Conservation (phyloP, 768 basidiomycete genomes). For the Omphalotus guepiniiformis region DNA sequence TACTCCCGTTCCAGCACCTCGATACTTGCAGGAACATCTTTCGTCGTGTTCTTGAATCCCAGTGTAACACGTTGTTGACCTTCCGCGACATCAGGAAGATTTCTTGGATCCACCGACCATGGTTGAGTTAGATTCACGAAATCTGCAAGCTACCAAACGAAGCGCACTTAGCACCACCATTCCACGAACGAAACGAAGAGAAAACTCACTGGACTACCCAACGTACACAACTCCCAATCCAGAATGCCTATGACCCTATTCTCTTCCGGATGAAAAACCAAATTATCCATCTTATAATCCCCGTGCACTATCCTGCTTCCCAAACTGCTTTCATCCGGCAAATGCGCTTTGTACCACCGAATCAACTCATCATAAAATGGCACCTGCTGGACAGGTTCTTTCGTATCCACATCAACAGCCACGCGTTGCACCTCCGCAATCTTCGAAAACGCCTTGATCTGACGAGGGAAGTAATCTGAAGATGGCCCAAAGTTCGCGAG, state of each 20-base stretch:
- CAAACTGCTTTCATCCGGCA: conserved; percentile 68
- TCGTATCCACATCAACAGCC: conserved; percentile 62
- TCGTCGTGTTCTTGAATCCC: conserved; percentile 56
- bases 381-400: conserved; percentile 59
- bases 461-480: conserved; percentile 86
- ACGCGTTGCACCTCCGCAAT: conserved; percentile 78
- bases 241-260: conserved; percentile 91
- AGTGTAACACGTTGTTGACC: conserved; percentile 25
- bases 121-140: conserved; percentile 87
- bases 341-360: conserved; percentile 67
- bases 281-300: conserved; percentile 97
- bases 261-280: conserved; percentile 91
- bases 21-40: conserved; percentile 56
- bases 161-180: not conserved
- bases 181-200: not conserved
- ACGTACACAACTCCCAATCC: conserved; percentile 96
- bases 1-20: conserved; percentile 81
- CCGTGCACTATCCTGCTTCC: conserved; percentile 92
- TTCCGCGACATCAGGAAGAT: conserved; percentile 27
- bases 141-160: conserved; percentile 63
- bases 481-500: conserved; percentile 68
- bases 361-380: conserved; percentile 71
- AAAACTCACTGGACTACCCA: conserved; percentile 77
- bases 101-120: conserved; percentile 56
- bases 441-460: conserved; percentile 83